These are phyloP conservation scores for Ensete glaucum DNA, from an alignment of 176 grass and related monocot species.

Conservation along the genomic window DNA sequence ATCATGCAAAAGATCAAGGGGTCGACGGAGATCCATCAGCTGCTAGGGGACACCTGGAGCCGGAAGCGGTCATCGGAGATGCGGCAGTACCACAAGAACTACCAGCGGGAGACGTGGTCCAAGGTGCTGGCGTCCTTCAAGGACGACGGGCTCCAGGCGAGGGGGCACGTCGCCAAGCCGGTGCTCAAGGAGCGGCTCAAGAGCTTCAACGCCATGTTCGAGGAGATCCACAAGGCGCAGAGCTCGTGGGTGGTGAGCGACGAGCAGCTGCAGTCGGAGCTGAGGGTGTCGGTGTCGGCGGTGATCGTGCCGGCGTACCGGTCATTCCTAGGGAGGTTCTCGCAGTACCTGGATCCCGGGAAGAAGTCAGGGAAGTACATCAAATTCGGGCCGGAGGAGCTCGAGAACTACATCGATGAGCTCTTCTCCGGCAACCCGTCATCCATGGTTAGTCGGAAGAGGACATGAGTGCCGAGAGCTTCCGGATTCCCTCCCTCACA, in stretches of 20 bases:
- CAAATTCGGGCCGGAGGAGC: conserved; percentile 64
- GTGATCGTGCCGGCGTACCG: conserved; percentile 86
- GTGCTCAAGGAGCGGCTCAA: conserved; percentile 89
- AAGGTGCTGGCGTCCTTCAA: conserved; percentile 46
- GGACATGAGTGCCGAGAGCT: not conserved
- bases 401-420: conserved; percentile 77
- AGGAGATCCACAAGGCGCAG: conserved; percentile 86
- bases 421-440: conserved; percentile 64
- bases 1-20: conserved; percentile 82
- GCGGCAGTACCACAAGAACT: conserved; percentile 89
- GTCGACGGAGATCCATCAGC: conserved; percentile 47
- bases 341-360: conserved; percentile 41
- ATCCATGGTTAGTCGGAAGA: conserved; percentile 61
- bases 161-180: conserved; percentile 23
- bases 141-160: conserved; percentile 44
- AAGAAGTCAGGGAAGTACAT: conserved; percentile 82
- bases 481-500: too few relatives aligned
- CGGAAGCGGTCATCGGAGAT: conserved; percentile 64
- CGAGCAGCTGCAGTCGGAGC: conserved; percentile 93
- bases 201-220: conserved; percentile 76
- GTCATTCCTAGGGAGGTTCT: conserved; percentile 58
- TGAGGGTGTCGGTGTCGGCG: conserved; percentile 66
- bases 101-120: conserved; percentile 92
- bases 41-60: conserved; percentile 62
- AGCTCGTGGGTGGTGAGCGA: conserved; percentile 73